These are phyloP conservation scores for Lentinula raphanica DNA, from an alignment of 768 basidiomycete species.

Conservation along the genomic window DNA sequence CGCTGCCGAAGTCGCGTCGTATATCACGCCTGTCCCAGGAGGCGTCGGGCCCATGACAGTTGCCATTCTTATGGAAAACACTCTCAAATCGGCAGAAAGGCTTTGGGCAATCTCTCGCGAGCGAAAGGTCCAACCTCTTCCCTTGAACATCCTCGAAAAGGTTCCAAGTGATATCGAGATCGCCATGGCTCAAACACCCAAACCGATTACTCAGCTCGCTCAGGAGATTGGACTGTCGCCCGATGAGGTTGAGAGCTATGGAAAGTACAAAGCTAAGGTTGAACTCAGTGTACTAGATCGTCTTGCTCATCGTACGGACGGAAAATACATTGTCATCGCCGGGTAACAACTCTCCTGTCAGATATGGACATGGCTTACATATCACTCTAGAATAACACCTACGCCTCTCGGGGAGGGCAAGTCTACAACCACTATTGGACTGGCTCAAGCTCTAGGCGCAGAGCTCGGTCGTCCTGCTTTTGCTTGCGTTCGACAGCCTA, in stretches of 20 bases:
- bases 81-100: conserved; percentile 76
- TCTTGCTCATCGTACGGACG: conserved; percentile 78
- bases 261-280: conserved; percentile 96
- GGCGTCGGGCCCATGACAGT: conserved; percentile 99
- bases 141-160: conserved; percentile 72
- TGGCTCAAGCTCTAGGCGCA: conserved; percentile 94
- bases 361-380: conserved; percentile 10
- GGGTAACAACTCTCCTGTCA: conserved; percentile 47
- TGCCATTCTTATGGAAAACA: conserved; percentile 96
- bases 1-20: conserved; percentile 72
- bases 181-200: conserved; percentile 90
- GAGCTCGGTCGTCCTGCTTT: conserved; percentile 90
- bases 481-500: conserved; percentile 96
- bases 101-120: conserved; percentile 65
- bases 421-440: conserved; percentile 95
- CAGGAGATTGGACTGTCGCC: conserved; percentile 81
- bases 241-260: conserved; percentile 89
- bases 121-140: conserved; percentile 72
- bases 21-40: conserved; percentile 97
- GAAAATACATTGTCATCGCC: conserved; percentile 94
- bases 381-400: conserved; percentile 71
- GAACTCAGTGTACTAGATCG: conserved; percentile 85
- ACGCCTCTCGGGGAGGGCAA: conserved; percentile 98
- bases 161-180: conserved; percentile 98
- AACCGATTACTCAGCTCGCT: conserved; percentile 79